Evolutionary conservation across 1,139 yeast species (phyloP).

Genomic region (Scheffersomyces titani): DNA sequence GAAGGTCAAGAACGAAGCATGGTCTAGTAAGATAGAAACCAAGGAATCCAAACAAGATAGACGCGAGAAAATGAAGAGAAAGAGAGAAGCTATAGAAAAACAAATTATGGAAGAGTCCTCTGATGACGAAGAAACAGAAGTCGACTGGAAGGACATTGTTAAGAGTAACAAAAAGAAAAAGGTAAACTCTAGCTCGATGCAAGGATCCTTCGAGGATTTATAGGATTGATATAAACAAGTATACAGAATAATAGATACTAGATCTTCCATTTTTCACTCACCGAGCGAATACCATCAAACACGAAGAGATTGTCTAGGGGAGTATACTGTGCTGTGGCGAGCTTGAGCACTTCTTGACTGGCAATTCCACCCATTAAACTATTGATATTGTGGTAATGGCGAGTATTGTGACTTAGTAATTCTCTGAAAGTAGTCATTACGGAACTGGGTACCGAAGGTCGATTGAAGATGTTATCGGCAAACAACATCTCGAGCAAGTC

Average conservation of each 20-base stretch:
- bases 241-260: constrained; percentile 5
- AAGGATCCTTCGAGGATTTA: constrained; percentile 74
- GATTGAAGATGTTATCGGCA: constrained; percentile 7
- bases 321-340: constrained; percentile 62
- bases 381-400: constrained; percentile 32
- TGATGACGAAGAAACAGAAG: constrained; percentile 55
- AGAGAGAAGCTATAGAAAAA: constrained; percentile 64
- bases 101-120: constrained; percentile 49
- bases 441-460: constrained; percentile 11
- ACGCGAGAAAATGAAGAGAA: constrained; percentile 61
- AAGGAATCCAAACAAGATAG: constrained; percentile 68
- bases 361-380: constrained; percentile 73
- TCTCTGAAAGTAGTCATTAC: constrained; percentile 25
- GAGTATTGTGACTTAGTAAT: constrained; percentile 29
- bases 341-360: constrained; percentile 71
- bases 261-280: constrained; percentile 50
- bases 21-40: constrained; percentile 72
- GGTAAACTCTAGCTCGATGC: constrained; percentile 33
- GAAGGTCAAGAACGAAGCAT: constrained; percentile 63
- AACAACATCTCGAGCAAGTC: constrained; percentile 19
- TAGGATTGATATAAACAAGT: constrained; percentile 17
- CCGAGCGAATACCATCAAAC: constrained; percentile 65
- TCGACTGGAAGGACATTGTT: constrained; percentile 89
- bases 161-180: constrained; percentile 62
- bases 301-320: constrained; percentile 68